Conservation (phyloP, 2,329 filamentous ascomycete species). For the Colletotrichum acutatum region DNA sequence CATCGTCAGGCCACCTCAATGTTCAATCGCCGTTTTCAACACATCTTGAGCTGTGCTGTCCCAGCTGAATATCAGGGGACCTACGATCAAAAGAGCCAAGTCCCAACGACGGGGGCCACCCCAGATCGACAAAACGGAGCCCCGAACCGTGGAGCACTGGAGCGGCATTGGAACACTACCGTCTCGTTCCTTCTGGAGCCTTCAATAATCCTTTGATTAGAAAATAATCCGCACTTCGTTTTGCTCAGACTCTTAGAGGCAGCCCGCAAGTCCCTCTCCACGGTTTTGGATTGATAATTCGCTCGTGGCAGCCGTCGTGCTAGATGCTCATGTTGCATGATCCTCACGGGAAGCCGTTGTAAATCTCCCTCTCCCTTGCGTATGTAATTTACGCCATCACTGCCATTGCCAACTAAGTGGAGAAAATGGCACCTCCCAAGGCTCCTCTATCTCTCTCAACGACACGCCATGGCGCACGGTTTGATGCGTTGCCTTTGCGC, state of each 20-base stretch:
- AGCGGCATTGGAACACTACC: not conserved
- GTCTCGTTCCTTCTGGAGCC: slow-evolving; percentile 10
- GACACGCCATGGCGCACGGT: not conserved
- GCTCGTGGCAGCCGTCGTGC: not conserved
- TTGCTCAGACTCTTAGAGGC: not conserved
- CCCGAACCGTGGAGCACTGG: not conserved
- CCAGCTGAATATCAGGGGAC: not conserved
- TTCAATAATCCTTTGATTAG: slow-evolving; percentile 10
- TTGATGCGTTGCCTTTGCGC: slow-evolving; percentile 7
- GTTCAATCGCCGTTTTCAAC: not conserved
- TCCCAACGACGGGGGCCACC: slow-evolving; percentile 4
- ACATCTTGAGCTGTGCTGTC: not conserved
- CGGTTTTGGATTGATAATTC: not conserved
- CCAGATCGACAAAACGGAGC: slow-evolving; percentile 25
- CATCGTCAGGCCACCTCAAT: not conserved
- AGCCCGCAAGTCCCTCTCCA: not conserved
- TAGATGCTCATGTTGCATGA: not conserved
- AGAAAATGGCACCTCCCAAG: not conserved
- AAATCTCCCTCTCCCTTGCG: not conserved
- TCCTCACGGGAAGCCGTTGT: slow-evolving; percentile 3
- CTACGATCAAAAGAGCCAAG: not conserved
- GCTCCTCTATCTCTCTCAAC: not conserved
- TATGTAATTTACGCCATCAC: not conserved
- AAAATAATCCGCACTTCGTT: not conserved
- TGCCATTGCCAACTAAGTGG: not conserved